Evolutionary conservation across 1,284 basidiomycete genomes (phyloP), one percentile per base, ranked within the genome.

Genomic region (Vanrija humicola): DNA sequence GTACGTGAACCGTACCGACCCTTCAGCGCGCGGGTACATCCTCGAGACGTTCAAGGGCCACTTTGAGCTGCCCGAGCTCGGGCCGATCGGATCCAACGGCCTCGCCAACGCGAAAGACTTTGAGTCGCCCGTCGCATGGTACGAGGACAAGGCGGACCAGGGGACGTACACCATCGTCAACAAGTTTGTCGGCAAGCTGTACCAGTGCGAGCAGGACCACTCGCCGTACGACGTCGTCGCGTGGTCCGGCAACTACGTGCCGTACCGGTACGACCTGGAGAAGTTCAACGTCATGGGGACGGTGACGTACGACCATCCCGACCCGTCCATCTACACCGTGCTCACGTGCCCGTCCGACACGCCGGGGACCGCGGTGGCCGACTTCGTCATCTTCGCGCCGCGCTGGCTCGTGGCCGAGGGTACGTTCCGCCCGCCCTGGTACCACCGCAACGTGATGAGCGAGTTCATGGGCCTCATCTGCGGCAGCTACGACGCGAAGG

Each of bases 171-270:
- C 82, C 59, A 79, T 55, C 45, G 54, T 56, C 40, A 40, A 51
- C 28, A 39, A 58, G 43, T 26, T 53, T 34, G 46, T 46, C 23
- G 55, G 55, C 48, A 29, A 43, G 21, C 14, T 50, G 26, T 40
- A 21, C 58, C 82, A 79, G 82, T 61, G 69, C 80, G 38, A 82
- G 82, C 74, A 82, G 50, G 29, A 43, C 34, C 54, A 56, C 50
- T 48, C 49, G 25, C 58, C 58, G 6, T 59, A 48, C 46, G 86
- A 88, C 64, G 85, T 87, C 28, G 86, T 87, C 42, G 84, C 84
- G 0, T 86, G 83, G 82, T 81, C 83, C 52, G 84, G 84, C 53
- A 86, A 85, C 74, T 87, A 87, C 64, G 80, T 86, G 2, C 86
- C 85, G 1, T 86, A 84, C 77, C 86, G 86, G 70, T 87, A 88